These are phyloP conservation scores for Smittium culicis DNA, from an alignment of 371 early-diverging fungal genomes.

Conservation along the genomic window DNA sequence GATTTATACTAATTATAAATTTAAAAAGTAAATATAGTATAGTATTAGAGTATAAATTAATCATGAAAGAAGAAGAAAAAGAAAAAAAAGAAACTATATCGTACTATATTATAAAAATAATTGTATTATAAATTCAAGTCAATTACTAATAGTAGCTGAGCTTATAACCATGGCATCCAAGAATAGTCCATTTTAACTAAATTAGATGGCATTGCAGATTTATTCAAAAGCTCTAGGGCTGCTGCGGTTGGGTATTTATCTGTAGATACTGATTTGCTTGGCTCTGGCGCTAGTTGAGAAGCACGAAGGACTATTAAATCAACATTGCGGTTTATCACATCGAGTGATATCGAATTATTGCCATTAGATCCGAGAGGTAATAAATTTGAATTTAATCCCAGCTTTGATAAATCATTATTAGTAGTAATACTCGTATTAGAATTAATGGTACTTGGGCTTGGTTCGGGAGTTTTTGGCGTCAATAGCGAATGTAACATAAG, in stretches of 20 bases:
- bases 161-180: constrained; percentile 4
- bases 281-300: background rate
- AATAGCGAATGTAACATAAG: background rate
- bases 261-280: background rate
- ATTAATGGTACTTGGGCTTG: background rate
- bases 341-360: background rate
- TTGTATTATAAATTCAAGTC: too few species aligned
- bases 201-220: background rate
- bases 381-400: background rate
- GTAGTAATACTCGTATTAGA: background rate
- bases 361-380: background rate
- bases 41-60: too few species aligned
- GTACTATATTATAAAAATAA: too few species aligned
- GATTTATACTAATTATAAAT: too few species aligned
- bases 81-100: too few species aligned
- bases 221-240: constrained; percentile 2
- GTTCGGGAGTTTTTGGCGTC: background rate
- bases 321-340: background rate
- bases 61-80: too few species aligned
- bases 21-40: too few species aligned
- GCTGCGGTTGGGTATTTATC: background rate
- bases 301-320: background rate
- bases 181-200: constrained; percentile 1
- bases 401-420: background rate
- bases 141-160: too few species aligned